Percentiles rank a stretch among this genome's conserved stretches.
Conservation (phyloP, 2,329 filamentous ascomycete species). For the Colletotrichum truncatum region DNA sequence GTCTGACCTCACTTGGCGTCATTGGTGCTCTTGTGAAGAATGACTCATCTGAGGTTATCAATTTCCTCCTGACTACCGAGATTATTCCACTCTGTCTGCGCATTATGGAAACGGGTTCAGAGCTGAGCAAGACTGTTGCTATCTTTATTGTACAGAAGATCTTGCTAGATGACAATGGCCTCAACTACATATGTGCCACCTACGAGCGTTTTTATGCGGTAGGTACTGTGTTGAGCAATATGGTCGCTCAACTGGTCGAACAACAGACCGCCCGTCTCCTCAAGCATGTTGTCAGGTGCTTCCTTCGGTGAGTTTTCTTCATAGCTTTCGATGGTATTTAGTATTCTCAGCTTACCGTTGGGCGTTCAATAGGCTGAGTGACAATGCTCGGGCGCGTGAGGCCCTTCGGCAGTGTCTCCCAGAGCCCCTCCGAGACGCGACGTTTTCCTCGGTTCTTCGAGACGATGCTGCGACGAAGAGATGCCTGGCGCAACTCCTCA, state of each 20-base stretch:
- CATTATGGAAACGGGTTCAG: constrained; percentile 99
- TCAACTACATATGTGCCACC: constrained; percentile 98
- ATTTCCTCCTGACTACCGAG: constrained; percentile 97
- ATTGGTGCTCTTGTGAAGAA: constrained; percentile 99
- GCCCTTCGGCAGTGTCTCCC: constrained; percentile 95
- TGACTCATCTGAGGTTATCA: constrained; percentile 97
- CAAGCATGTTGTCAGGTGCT: constrained; percentile 98
- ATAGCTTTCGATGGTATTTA: no score
- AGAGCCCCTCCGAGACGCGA: constrained; percentile 97
- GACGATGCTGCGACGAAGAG: constrained; percentile 98
- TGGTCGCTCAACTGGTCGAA: constrained; percentile 97
- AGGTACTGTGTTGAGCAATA: constrained; percentile 96
- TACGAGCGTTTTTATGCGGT: constrained; percentile 99
- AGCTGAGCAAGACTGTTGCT: constrained; percentile 97
- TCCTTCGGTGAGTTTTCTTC: constrained; percentile 77
- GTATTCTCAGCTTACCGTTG: not conserved
- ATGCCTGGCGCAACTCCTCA: constrained; percentile 94
- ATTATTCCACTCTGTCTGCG: constrained; percentile 97
- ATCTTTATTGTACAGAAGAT: constrained; percentile 99
- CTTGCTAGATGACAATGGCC: constrained; percentile 91
- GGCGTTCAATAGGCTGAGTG: constrained; percentile 76
- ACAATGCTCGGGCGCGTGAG: constrained; percentile 95
- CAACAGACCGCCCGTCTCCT: constrained; percentile 95
- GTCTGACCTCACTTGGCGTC: constrained; percentile 93
- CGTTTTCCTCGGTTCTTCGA: constrained; percentile 93